Evolutionary conservation across 257 asterid genomes (phyloP).

Genomic region (Buddleja alternifolia): DNA sequence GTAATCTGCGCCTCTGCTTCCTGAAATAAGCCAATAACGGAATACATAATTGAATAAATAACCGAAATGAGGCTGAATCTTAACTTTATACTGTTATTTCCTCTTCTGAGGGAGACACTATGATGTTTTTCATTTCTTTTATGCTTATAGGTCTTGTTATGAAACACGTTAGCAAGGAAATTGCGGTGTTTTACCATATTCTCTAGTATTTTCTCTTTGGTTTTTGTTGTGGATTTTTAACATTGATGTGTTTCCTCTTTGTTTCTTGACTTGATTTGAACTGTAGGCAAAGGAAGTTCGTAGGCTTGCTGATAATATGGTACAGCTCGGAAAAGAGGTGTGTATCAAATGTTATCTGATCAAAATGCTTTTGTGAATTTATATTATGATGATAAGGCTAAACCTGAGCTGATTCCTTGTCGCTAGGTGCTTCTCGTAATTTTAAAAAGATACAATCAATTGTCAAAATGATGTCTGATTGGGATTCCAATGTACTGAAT

Average conservation of each 20-base stretch:
- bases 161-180: not conserved
- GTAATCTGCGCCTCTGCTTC: not conserved
- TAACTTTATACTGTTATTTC: not conserved
- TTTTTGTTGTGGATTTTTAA: not conserved
- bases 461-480: not conserved
- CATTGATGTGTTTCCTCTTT: not conserved
- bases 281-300: slow-evolving; percentile 93
- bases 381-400: slow-evolving; percentile 1
- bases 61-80: not conserved
- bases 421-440: not conserved
- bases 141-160: not conserved
- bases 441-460: not conserved
- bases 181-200: not conserved
- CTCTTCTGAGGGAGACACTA: not conserved
- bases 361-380: not conserved
- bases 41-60: too few relatives aligned
- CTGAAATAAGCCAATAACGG: not conserved
- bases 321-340: slow-evolving; percentile 96
- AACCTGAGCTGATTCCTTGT: slow-evolving; percentile 2
- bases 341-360: slow-evolving; percentile 7
- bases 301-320: slow-evolving; percentile 96
- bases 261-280: slow-evolving; percentile 8
- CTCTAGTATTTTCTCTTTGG: slow-evolving; percentile 2
- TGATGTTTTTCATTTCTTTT: not conserved
- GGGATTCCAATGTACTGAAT: not conserved